phyloP scores from a whole-genome alignment of 345 rosid species.

The Laguncularia racemosa region DNA sequence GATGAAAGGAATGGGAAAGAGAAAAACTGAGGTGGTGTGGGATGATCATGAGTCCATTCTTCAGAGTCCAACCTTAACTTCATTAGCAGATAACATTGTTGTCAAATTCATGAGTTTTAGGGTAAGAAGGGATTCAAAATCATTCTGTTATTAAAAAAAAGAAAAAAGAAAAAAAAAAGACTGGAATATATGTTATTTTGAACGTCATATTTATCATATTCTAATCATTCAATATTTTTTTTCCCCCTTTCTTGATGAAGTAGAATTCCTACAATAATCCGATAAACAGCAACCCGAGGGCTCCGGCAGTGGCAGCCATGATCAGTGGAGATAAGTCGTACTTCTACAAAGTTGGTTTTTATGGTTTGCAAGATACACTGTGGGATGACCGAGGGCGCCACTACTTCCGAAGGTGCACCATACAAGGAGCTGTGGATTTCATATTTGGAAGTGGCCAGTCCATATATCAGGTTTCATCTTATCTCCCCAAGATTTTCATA shows the following conservation, averaged over 20 bases:
- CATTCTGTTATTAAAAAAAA: too few species aligned
- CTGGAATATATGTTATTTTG: not conserved
- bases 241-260: not conserved
- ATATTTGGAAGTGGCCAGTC: conserved; percentile 79
- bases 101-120: conserved; percentile 44
- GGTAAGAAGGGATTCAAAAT: conserved; percentile 22
- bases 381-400: conserved; percentile 73
- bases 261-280: conserved; percentile 69
- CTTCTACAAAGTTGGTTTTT: conserved; percentile 53
- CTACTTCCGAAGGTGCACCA: conserved; percentile 50
- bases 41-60: conserved; percentile 35
- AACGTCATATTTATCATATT: not conserved
- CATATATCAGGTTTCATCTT: conserved; percentile 48
- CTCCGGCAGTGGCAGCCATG: conserved; percentile 61
- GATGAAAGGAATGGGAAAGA: conserved; percentile 50
- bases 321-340: conserved; percentile 53
- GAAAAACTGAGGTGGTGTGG: conserved; percentile 52
- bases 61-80: conserved; percentile 57
- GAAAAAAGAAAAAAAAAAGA: too few species aligned
- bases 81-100: conserved; percentile 50
- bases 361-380: conserved; percentile 68
- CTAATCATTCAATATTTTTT: not conserved
- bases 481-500: not conserved
- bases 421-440: conserved; percentile 81
- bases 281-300: conserved; percentile 22